A percentile compares a stretch with the other conserved stretches of the same genome.
These are phyloP conservation scores for Scutellaria baicalensis DNA, from an alignment of 257 asterid species.

Conservation along the genomic window DNA sequence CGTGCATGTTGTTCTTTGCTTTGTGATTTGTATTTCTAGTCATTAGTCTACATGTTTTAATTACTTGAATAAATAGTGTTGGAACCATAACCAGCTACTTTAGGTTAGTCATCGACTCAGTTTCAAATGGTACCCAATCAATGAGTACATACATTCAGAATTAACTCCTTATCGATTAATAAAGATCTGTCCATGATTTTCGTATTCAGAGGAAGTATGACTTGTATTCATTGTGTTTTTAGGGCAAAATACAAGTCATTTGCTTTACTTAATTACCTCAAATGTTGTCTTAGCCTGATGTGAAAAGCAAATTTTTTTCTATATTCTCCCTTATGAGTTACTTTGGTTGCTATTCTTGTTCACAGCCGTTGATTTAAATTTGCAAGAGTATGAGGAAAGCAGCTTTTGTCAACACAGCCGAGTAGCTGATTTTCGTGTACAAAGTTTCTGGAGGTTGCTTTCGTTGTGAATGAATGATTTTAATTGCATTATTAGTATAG, in stretches of 20 bases:
- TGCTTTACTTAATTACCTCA: not conserved
- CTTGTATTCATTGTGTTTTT: too few relatives aligned
- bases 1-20: not conserved
- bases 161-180: not conserved
- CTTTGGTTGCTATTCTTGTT: not conserved
- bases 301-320: not conserved
- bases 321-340: not conserved
- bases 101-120: not conserved
- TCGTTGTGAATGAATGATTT: not conserved
- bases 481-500: not conserved
- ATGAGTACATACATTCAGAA: not conserved
- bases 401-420: not conserved
- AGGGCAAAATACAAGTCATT: not conserved
- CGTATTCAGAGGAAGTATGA: too few relatives aligned
- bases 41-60: not conserved
- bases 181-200: too few relatives aligned
- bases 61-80: not conserved
- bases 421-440: constrained; percentile 3
- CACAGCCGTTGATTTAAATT: constrained; percentile 6
- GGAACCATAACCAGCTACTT: not conserved
- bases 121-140: not conserved
- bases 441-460: constrained; percentile 1
- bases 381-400: constrained; percentile 12
- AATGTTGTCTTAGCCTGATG: not conserved
- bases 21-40: not conserved